A percentile compares a stretch with the other conserved stretches of the same genome.
Evolutionary conservation across 176 grass and related monocot genomes (phyloP).

Genomic region (Poa annua): DNA sequence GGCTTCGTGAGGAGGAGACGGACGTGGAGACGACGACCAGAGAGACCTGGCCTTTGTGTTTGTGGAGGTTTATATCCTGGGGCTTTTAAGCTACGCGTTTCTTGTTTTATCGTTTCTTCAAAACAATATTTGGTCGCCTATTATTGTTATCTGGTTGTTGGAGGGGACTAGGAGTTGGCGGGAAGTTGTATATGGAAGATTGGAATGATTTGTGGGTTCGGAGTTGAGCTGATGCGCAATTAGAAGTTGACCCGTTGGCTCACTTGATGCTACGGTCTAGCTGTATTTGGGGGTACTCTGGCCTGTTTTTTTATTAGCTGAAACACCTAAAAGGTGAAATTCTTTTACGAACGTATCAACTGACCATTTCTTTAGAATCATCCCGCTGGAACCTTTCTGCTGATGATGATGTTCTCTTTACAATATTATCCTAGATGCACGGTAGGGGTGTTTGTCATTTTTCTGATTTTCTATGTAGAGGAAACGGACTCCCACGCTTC

Average conservation of each 20-base stretch:
- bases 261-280: conserved; percentile 14
- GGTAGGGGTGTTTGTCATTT: background rate
- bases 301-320: background rate
- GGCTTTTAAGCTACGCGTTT: conserved; percentile 20
- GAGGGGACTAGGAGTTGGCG: conserved; percentile 41
- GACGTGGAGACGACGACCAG: conserved; percentile 42
- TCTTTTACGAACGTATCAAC: background rate
- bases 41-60: background rate
- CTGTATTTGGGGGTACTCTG: background rate
- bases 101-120: background rate
- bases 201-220: conserved; percentile 27
- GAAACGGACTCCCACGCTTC: background rate
- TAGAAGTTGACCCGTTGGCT: conserved; percentile 47
- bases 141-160: conserved; percentile 38
- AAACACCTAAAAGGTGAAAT: conserved; percentile 25
- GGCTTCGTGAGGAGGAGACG: conserved; percentile 12
- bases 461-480: background rate
- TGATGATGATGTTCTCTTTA: background rate
- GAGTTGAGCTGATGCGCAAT: conserved; percentile 28
- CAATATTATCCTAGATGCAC: background rate
- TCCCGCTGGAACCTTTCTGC: background rate
- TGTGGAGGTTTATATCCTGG: conserved; percentile 31
- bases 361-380: background rate
- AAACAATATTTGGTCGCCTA: background rate
- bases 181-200: conserved; percentile 41